Evolutionary conservation across 768 basidiomycete genomes (phyloP).

Genomic region (Sporobolomyces roseus): DNA sequence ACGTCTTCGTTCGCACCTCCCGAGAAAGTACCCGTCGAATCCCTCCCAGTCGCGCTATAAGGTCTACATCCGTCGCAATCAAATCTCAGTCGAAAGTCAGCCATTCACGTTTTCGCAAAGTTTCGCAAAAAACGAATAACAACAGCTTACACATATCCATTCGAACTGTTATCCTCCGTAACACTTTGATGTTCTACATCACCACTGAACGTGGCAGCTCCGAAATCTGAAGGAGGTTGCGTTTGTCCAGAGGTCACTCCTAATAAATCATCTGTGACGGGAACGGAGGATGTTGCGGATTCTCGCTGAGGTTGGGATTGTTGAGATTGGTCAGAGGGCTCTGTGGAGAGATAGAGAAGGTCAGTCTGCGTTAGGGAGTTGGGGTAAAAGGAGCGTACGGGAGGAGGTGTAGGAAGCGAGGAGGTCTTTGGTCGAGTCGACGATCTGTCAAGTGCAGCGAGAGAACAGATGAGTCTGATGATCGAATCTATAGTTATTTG

Average conservation of each 20-base stretch:
- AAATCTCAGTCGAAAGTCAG: neutral
- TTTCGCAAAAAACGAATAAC: neutral
- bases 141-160: neutral
- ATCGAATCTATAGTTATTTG: too few species aligned
- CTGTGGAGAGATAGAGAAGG: neutral
- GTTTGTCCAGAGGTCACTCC: slow-evolving; percentile 8
- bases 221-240: neutral
- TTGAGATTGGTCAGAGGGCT: too few species aligned
- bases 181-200: slow-evolving; percentile 27
- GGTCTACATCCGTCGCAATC: neutral
- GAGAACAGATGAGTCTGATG: too few species aligned
- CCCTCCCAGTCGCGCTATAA: slow-evolving; percentile 25
- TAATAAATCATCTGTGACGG: slow-evolving; percentile 4
- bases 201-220: slow-evolving; percentile 19
- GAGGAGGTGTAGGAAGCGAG: neutral
- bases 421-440: slow-evolving; percentile 16
- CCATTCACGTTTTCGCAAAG: too few species aligned
- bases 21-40: slow-evolving; percentile 22
- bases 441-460: neutral
- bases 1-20: slow-evolving; percentile 30
- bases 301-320: too few species aligned
- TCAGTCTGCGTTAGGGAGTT: too few species aligned
- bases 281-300: too few species aligned
- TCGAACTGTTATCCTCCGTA: neutral
- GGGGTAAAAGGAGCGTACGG: neutral